Evolutionary conservation across 805 yeast genomes (phyloP), one percentile per base, ranked within the genome.

Genomic region (Barnettozyma sucrosica): DNA sequence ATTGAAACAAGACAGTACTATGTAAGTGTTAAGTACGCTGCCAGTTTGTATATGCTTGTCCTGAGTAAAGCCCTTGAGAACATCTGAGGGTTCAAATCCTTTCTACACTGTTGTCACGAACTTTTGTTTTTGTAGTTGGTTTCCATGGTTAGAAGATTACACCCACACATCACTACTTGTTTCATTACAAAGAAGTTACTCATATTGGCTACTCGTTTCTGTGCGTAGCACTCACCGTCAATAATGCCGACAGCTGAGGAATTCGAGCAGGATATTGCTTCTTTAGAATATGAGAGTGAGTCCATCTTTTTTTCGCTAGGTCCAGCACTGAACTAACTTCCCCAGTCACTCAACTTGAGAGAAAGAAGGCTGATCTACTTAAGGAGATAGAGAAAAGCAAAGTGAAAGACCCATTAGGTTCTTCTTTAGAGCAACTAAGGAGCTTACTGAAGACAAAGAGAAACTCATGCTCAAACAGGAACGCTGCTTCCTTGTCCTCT

Each of bases 231-330:
- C 13, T n/a, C 32, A 7, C 32, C 7, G 16, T 28, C 13, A 28
- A 28, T 38, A 41, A 67, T 66, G 70, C 47, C 64, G 7, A 51
- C 54, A 2, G 19, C 64, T 5, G 61, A 55, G 6, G 70, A 65
- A 11, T 48, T 66, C 7, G 60, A 62, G 45, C 69, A 67, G 40
- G 74, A 70, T 51, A 65, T 65, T 18, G 61, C 59, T 2, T 64
- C 74, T 3, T 46, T 70, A 18, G 60, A 56, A 45, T 59, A 53
- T 38, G 74, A 70, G 47, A 63, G 61, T 58, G 25, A 18, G 57
- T 52, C 6, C 10, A 11, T 16, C 21, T n/a, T 24, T 13, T 19
- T 8, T 13, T 9, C 11, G 7, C 19, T 10, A 3, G 20, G 28
- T 6, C n/a, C 13, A 19, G 9, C 4, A 19, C 32, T 14, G 2